Conservation (phyloP, 495 filamentous ascomycete species). For the Talaromyces nanjingensis region DNA sequence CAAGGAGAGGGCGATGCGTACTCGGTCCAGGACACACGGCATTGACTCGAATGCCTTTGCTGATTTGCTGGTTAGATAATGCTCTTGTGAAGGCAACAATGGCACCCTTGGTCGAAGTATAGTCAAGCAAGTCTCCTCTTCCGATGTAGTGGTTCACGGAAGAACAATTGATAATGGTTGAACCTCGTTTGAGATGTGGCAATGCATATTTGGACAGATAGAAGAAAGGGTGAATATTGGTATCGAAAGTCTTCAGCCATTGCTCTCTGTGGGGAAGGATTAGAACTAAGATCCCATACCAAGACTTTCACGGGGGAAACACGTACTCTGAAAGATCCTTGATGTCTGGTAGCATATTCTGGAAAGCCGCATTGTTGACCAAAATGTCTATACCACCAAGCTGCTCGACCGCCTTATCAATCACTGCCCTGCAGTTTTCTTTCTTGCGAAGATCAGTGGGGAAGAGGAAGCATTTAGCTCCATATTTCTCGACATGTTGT, state of each 20-base stretch:
- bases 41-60: conserved; percentile 74
- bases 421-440: conserved; percentile 62
- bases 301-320: neutral
- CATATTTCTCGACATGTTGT: conserved; percentile 56
- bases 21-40: conserved; percentile 69
- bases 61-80: conserved; percentile 66
- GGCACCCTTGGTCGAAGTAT: conserved; percentile 78
- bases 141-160: conserved; percentile 79
- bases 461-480: conserved; percentile 53
- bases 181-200: conserved; percentile 67
- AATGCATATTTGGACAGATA: conserved; percentile 73
- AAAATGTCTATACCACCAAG: conserved; percentile 69
- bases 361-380: conserved; percentile 74
- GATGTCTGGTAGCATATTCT: conserved; percentile 70
- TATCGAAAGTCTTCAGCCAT: conserved; percentile 70
- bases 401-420: conserved; percentile 55
- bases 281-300: neutral
- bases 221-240: conserved; percentile 69
- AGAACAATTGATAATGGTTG: conserved; percentile 78
- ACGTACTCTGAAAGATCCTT: conserved; percentile 63
- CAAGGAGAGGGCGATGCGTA: conserved; percentile 16
- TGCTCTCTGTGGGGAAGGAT: conserved; percentile 47
- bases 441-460: conserved; percentile 54
- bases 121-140: conserved; percentile 76
- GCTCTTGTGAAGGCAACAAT: conserved; percentile 76